A percentile compares a stretch with the other conserved stretches of the same genome.
Conservation (phyloP, 345 rosid genomes). For the Citrus unshiu region DNA sequence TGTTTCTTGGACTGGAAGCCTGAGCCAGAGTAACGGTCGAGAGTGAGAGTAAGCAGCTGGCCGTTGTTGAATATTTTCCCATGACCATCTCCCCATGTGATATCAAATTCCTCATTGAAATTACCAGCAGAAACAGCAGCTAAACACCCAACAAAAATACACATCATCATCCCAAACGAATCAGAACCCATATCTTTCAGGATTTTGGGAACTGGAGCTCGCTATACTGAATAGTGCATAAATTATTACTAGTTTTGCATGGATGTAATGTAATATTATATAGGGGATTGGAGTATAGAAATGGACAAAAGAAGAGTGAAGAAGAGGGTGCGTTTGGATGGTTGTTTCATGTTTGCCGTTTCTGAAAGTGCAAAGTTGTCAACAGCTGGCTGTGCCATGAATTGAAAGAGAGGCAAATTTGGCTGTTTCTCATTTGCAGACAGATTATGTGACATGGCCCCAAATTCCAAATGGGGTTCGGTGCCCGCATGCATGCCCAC, state of each 20-base stretch:
- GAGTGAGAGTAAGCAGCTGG: slow-evolving; percentile 39
- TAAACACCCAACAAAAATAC: not conserved
- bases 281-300: not conserved
- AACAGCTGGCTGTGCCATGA: not conserved
- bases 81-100: slow-evolving; percentile 53
- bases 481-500: not conserved
- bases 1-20: slow-evolving; percentile 48
- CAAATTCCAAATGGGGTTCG: not conserved
- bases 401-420: not conserved
- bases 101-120: slow-evolving; percentile 34
- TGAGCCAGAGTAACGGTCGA: slow-evolving; percentile 43
- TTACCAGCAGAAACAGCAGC: slow-evolving; percentile 20
- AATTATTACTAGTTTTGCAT: not conserved
- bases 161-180: not conserved
- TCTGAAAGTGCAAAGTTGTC: not conserved
- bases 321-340: not conserved
- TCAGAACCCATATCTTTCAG: not conserved
- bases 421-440: not conserved
- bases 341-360: not conserved
- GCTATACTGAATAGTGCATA: too few relatives aligned
- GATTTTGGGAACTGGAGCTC: not conserved
- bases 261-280: not conserved
- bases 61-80: slow-evolving; percentile 39
- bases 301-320: not conserved
- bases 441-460: not conserved